Base-by-base conservation (phyloP, 1,284 basidiomycete genomes). In the Ganoderma resinaceum region DNA sequence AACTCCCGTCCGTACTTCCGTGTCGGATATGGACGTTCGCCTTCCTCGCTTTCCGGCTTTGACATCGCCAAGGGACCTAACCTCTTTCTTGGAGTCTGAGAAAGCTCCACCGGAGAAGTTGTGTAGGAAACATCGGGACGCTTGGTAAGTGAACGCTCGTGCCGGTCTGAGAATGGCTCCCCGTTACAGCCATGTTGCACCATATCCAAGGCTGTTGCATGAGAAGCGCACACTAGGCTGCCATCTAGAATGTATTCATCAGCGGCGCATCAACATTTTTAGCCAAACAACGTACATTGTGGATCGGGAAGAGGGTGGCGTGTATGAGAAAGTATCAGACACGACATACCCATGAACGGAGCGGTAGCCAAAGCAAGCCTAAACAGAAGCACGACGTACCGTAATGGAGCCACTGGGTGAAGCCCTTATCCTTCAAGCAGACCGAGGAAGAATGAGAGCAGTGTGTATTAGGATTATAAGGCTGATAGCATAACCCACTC, bases 401-500 rank as follows among this genome's bases (percentile, higher is more conserved):
- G 9, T 6, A 35, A 35, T 35, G 35, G 35, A n/a, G n/a, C n/a
- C n/a, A n/a, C n/a, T n/a, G n/a, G n/a, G n/a, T n/a, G n/a, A n/a
- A 35, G 35, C 9, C 9, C 35, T 35, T 35, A 9, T 4, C 35
- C 35, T 9, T 35, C 35, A 40, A 14, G 38, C 14, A 14, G 14
- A 14, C 3, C 3, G 38, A 14, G 38, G 38, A 38, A 2, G 14
- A 1, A 23, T 46, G 43, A 11, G 57, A 59, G 33, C 12, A 14
- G 33, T 23, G 60, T 61, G 40, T 9, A 37, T 46, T 46, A 35
- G 58, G 7, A 68, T 64, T 68, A 66, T 53, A 62, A n/a, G 20
- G 33, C 33, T 43, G 14, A 20, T 46, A 46, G 8, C 3, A 11
- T 65, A 46, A 16, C 23, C n/a, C 67, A 65, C 18, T 49, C 18